Conservation (phyloP, 345 rosid genomes). For the Hibiscus tridactylites region DNA sequence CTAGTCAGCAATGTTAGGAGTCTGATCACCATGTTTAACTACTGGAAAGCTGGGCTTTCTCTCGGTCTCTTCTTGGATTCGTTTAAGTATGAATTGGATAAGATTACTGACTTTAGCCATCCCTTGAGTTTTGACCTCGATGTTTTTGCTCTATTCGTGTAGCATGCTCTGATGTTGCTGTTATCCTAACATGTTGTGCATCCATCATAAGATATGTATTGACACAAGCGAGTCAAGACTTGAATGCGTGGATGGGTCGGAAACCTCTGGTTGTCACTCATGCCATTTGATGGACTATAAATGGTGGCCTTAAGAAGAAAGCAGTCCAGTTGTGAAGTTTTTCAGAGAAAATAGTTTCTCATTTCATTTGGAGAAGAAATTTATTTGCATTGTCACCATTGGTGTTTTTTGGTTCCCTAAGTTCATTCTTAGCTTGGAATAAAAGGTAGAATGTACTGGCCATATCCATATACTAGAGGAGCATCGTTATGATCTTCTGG, state of each 20-base stretch:
- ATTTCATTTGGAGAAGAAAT: background rate
- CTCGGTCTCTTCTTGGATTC: constrained; percentile 94
- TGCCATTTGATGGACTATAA: background rate
- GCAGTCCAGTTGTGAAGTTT: background rate
- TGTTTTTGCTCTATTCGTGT: constrained; percentile 15
- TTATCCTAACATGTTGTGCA: background rate
- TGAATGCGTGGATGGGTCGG: background rate
- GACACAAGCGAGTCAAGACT: background rate
- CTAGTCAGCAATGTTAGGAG: constrained; percentile 36
- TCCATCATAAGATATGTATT: background rate
- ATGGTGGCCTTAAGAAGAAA: background rate
- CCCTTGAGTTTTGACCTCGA: constrained; percentile 23
- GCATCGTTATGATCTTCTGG: background rate
- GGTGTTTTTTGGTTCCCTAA: background rate
- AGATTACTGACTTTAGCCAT: constrained; percentile 15
- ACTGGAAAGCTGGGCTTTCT: constrained; percentile 85
- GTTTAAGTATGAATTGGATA: constrained; percentile 56
- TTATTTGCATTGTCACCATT: background rate
- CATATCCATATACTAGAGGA: background rate
- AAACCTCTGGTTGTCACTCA: background rate
- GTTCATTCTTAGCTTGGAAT: background rate
- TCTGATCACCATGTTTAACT: constrained; percentile 66
- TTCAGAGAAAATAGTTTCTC: background rate
- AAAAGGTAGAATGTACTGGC: background rate
- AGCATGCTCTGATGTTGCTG: background rate